Percentiles rank a stretch among this genome's conserved stretches.
These are phyloP conservation scores for Phragmites australis DNA, from an alignment of 176 grass and related monocot genomes.

Conservation along the genomic window DNA sequence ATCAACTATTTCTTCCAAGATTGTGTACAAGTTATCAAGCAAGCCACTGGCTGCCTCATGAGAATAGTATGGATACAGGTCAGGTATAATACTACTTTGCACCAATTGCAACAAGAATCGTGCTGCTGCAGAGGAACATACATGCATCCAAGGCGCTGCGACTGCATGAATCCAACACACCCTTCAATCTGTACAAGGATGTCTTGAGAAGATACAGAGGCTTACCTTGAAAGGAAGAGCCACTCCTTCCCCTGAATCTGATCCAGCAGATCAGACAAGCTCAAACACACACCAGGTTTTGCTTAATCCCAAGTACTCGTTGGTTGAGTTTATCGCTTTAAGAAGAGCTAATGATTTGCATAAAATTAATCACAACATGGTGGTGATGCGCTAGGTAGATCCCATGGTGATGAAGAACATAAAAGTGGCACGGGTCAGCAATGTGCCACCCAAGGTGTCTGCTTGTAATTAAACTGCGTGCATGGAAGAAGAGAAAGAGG, in stretches of 20 bases:
- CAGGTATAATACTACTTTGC: too few species aligned
- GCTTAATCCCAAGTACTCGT: neutral
- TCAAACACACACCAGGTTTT: neutral
- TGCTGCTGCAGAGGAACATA: neutral
- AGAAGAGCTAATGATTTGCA: too few species aligned
- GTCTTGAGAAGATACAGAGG: neutral
- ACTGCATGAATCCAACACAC: neutral
- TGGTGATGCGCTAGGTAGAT: too few species aligned
- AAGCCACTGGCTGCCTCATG: constrained; percentile 4
- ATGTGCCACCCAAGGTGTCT: too few species aligned
- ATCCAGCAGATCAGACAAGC: constrained; percentile 27
- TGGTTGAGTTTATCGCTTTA: too few species aligned
- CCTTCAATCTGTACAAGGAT: neutral
- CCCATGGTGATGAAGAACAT: too few species aligned
- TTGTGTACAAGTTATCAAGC: neutral
- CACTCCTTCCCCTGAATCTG: neutral
- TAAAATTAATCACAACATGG: too few species aligned
- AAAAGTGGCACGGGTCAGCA: too few species aligned
- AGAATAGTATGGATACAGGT: too few species aligned
- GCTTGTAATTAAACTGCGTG: too few species aligned
- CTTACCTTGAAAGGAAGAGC: constrained; percentile 34
- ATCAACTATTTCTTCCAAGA: constrained; percentile 23
- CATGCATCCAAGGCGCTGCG: constrained; percentile 8
- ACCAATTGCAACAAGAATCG: neutral
- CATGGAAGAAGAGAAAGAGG: too few species aligned